These are phyloP conservation scores for Aureobasidium leucospermi DNA, from an alignment of 2,329 filamentous ascomycete genomes.

Conservation along the genomic window DNA sequence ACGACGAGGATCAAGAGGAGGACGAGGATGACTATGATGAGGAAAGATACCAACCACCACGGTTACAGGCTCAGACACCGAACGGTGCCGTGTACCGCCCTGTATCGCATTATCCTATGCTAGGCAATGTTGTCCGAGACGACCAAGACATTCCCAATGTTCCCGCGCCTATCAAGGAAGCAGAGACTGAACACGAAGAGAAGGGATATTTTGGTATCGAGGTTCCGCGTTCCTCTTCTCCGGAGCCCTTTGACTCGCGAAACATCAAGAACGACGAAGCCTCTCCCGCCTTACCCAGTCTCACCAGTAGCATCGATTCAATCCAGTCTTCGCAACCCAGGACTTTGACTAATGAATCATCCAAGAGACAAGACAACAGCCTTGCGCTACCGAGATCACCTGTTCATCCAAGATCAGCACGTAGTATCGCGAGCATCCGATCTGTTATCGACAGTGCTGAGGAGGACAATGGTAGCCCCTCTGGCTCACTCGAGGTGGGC, in stretches of 20 bases:
- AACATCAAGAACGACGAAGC: conserved; percentile 35
- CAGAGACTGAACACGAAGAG: neutral
- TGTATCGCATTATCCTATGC: conserved; percentile 28
- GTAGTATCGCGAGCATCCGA: conserved; percentile 37
- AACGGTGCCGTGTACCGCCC: conserved; percentile 29
- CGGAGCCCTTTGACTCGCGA: conserved; percentile 37
- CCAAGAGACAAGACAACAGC: conserved; percentile 24
- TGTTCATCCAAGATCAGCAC: conserved; percentile 34
- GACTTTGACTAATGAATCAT: conserved; percentile 34
- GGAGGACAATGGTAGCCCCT: conserved; percentile 62
- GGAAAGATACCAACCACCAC: neutral
- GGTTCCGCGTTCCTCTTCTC: conserved; percentile 38
- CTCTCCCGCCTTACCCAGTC: conserved; percentile 33
- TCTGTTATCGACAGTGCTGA: conserved; percentile 49
- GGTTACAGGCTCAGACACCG: conserved; percentile 14
- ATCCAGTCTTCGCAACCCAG: conserved; percentile 32
- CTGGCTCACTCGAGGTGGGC: conserved; percentile 57
- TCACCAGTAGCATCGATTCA: conserved; percentile 29
- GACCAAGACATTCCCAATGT: neutral
- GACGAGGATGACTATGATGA: conserved; percentile 33
- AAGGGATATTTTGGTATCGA: conserved; percentile 36
- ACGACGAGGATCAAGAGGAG: conserved; percentile 29
- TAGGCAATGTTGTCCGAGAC: conserved; percentile 18
- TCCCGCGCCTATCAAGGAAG: neutral
- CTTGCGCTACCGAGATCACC: conserved; percentile 29